Base-by-base conservation (phyloP, 2,329 filamentous ascomycete species). In the Fonsecaea multimorphosa region DNA sequence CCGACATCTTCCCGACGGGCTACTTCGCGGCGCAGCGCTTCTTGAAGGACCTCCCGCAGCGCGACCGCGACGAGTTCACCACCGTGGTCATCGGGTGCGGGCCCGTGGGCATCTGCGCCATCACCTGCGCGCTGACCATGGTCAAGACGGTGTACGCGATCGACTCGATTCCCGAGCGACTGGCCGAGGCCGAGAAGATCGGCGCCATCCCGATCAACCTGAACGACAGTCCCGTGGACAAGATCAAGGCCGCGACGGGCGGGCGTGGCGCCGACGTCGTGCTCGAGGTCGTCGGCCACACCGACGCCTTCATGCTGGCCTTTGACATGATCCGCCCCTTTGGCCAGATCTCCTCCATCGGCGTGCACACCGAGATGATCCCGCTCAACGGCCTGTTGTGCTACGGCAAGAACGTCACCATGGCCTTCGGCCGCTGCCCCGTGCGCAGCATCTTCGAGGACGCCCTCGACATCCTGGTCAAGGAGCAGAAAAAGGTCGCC, bases 251-350 rank as follows among this genome's bases (percentile, higher is more conserved):
- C 63, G 72, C 79, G 14, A 88, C 89, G 58, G 83, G 79, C 1
- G 85, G 83, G 0, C 67, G 99, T 82, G 36, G 94, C 91, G 22
- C 89, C 92, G 36, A 98, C 84, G 76, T 73, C 0, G 71, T 71
- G 19, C 63, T 73, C 22, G 71, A 73, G 49, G 60, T 69, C 16
- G 71, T 73, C 24, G 71, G 71, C 0, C 71, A 71, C 32, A 44
- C 65, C 11, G 69, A 72, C 56, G 71, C 71, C 3, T 69, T 73
- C 63, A 68, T 66, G 66, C 58, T 73, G 12, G 71, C 66, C 14
- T 71, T 73, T 57, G 69, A 73, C 57, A 65, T 72, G 68, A 69
- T 73, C 40, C 63, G 71, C 14, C 71, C 71, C 1, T 73, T 62
- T 61, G 71, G 71, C 27, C 61, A 70, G 63, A 72, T 73, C 63